Evolutionary conservation across 257 asterid species (phyloP), one percentile per base, ranked within the genome.

Genomic region (Perilla frutescens): DNA sequence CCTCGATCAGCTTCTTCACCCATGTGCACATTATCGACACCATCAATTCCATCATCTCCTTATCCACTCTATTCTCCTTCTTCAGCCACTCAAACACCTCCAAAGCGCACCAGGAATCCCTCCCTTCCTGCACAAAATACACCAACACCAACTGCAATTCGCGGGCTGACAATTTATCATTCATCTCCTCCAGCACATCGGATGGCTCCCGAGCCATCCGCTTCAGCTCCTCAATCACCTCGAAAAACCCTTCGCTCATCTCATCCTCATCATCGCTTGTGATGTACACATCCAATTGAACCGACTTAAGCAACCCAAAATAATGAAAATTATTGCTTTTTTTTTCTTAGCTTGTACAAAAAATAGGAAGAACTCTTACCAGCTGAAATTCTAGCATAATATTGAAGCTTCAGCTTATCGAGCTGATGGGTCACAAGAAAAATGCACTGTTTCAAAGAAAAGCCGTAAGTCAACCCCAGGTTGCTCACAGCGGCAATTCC

Each of bases 21-120:
- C 99, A 92, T 1, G 90, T 87, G 75, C 97, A 91, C 98, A 92
- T 92, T 60, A 95, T 87, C 34, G 98, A 91, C 48, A 91, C 97
- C 99, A 95, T 95, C 67, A 95, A 82, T 70, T 95, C 97, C 94
- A 95, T 87, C 0, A 94, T 95, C 84, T 95, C 99, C 84, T 95
- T 87, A 71, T 92, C 99, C 0, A 95, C 99, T 58, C 85, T 81
- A 68, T 95, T 95, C 89, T 92, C 99, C 91, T 92, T 95, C 75
- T 86, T 89, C 41, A 95, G 78, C 99, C 98, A 95, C 83, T 92
- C 99, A 68, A 87, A 95, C 70, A 95, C 98, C 87, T 95, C 99
- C 44, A 95, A 78, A 1, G 98, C 91, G 62, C 97, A 95, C 99
- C 99, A 95, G 1, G 96, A 92, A 36, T 95, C 99, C 91, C 97